Evolutionary conservation across 768 basidiomycete species (phyloP), one percentile per base, ranked within the genome.

Genomic region (Suillus brevipes): DNA sequence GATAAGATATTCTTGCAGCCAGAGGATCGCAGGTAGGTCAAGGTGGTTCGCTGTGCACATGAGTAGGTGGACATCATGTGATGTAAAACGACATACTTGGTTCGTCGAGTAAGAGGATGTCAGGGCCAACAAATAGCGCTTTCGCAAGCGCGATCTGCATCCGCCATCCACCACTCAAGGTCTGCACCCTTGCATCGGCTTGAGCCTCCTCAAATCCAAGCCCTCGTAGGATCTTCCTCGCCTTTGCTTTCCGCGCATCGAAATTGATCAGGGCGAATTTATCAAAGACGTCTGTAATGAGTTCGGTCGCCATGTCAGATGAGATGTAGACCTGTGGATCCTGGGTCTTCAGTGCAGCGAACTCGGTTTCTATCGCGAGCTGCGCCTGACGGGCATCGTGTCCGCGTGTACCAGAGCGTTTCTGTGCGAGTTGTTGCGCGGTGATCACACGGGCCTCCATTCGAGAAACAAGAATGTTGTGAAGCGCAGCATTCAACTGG

Each of bases 141-240:
- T 81, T 81, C 5, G 88, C 89, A 3, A 91, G 79, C 38, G 82
- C 81, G 64, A 84, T 84, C 23, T 88, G 79, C 52, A 86, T 85
- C 47, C 83, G 75, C 89, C 89, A 91, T 0, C 89, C 89, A 20
- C 89, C 89, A 31, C 85, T 87, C 28, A 90, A 76, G 0, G 79
- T 76, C 62, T 79, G 78, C 5, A 68, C 67, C 7, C 49, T 38
- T 4, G 58, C 64, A 10, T 76, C 72, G 10, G 78, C 72, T 57
- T 70, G 72, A 16, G 77, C 75, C 42, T 79, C 72, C 0, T 74
- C 75, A 74, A 90, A 90, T 0, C 89, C 89, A 2, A 91, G 77
- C 1, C 89, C 89, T 25, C 75, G 69, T 13, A 90, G 78, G 61
- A 91, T 84, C 0, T 71, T 70, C 42, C 81, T 79, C 1, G 88